Evolutionary conservation across 2,329 filamentous ascomycete genomes (phyloP).

Genomic region (Clonostachys solani): DNA sequence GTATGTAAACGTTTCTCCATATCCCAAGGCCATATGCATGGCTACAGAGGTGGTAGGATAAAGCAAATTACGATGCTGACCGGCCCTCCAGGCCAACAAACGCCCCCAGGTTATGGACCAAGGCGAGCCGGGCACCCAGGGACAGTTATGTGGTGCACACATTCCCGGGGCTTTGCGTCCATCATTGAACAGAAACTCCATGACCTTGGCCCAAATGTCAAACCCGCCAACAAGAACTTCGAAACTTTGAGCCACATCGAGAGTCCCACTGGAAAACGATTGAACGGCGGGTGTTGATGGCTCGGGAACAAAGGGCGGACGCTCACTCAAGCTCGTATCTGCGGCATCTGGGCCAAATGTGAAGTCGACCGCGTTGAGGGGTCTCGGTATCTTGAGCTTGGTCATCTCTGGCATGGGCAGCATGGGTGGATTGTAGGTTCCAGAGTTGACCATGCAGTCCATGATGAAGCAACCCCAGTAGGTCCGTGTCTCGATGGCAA

Average conservation of each 20-base stretch:
- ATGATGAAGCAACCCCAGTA: slow-evolving; percentile 42
- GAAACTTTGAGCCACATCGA: slow-evolving; percentile 18
- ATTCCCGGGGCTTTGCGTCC: slow-evolving; percentile 32
- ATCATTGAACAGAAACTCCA: slow-evolving; percentile 35
- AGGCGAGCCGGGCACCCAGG: slow-evolving; percentile 27
- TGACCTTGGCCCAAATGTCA: slow-evolving; percentile 34
- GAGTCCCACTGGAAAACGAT: slow-evolving; percentile 5
- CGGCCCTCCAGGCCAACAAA: slow-evolving; percentile 25
- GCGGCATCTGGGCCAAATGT: slow-evolving; percentile 25
- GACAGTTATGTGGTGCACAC: slow-evolving; percentile 28
- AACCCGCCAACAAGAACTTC: slow-evolving; percentile 34
- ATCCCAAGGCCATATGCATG: slow-evolving; percentile 29
- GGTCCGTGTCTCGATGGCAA: slow-evolving; percentile 28
- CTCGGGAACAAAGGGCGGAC: slow-evolving; percentile 3
- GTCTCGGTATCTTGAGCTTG: slow-evolving; percentile 22
- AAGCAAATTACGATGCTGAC: slow-evolving; percentile 25
- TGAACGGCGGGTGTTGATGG: neutral
- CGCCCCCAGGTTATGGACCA: slow-evolving; percentile 23
- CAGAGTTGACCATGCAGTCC: slow-evolving; percentile 36
- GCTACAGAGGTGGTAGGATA: slow-evolving; percentile 29
- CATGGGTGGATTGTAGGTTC: slow-evolving; percentile 30
- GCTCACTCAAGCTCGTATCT: slow-evolving; percentile 7
- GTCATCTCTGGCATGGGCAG: slow-evolving; percentile 25
- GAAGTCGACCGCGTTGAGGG: slow-evolving; percentile 27
- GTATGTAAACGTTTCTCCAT: slow-evolving; percentile 34